A percentile compares a stretch with the other conserved stretches of the same genome.
These are phyloP conservation scores for Chlorella sp. DNA, from an alignment of 139 green algal species.

Conservation along the genomic window DNA sequence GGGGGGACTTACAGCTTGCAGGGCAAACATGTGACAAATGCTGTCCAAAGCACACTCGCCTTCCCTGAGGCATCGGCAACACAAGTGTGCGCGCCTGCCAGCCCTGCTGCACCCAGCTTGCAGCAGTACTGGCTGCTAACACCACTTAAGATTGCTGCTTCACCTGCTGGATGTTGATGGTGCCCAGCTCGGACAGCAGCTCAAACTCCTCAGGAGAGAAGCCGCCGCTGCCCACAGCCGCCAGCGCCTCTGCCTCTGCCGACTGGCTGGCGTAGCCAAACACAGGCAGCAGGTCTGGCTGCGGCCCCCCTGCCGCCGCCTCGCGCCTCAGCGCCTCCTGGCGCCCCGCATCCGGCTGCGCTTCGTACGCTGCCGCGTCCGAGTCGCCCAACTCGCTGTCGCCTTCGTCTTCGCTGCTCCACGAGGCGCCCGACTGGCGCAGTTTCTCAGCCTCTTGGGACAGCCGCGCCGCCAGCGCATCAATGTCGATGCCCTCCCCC, in stretches of 20 bases:
- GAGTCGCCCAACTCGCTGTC: not conserved
- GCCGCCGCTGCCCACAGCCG: slow-evolving; percentile 61
- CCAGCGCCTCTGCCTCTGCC: slow-evolving; percentile 47
- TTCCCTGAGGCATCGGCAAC: no score
- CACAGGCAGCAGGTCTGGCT: not conserved
- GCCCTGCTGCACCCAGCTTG: no score
- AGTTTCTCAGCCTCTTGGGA: slow-evolving; percentile 51
- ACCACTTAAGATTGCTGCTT: not conserved
- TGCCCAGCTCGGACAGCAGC: slow-evolving; percentile 69
- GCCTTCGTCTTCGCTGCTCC: not conserved
- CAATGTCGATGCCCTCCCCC: slow-evolving; percentile 52
- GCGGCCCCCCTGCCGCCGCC: not conserved
- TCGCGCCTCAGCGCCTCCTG: not conserved
- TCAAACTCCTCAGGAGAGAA: slow-evolving; percentile 76
- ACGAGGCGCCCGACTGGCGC: not conserved
- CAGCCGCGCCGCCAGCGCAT: slow-evolving; percentile 55
- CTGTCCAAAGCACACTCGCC: no score
- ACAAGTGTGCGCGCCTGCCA: no score
- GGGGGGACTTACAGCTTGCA: not conserved
- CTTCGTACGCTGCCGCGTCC: not conserved
- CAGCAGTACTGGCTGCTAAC: no score
- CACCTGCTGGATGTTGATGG: slow-evolving; percentile 68
- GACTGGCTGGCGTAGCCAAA: slow-evolving; percentile 38
- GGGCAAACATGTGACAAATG: no score
- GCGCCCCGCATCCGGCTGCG: not conserved